Percentiles rank a stretch among this genome's conserved stretches.
Conservation (phyloP, 1,284 basidiomycete genomes). For the Pseudozyma thailandica region DNA sequence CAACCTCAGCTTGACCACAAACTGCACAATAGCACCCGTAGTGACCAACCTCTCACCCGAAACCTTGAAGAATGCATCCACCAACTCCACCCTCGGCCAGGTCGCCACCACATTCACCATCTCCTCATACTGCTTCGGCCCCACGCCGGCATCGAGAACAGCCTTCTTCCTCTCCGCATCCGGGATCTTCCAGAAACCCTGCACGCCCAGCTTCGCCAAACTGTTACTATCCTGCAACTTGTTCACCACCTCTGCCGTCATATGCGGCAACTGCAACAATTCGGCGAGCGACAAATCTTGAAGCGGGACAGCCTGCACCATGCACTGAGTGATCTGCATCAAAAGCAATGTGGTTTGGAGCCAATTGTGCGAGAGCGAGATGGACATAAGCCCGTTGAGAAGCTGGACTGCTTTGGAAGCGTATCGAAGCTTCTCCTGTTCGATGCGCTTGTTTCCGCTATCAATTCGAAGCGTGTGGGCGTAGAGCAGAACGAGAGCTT, state of each 20-base stretch:
- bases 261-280: slow-evolving; percentile 63
- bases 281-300: slow-evolving; percentile 47
- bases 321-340: slow-evolving; percentile 84
- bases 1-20: slow-evolving; percentile 83
- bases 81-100: slow-evolving; percentile 84
- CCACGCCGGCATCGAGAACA: slow-evolving; percentile 37
- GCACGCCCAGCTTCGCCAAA: slow-evolving; percentile 53
- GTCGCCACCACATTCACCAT: slow-evolving; percentile 77
- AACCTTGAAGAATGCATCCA: slow-evolving; percentile 83
- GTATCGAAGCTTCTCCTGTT: slow-evolving; percentile 46
- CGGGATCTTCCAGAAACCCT: slow-evolving; percentile 64
- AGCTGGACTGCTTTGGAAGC: slow-evolving; percentile 69
- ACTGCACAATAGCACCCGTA: slow-evolving; percentile 87
- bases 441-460: slow-evolving; percentile 37
- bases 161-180: slow-evolving; percentile 70
- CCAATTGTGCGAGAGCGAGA: slow-evolving; percentile 89
- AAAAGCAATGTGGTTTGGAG: slow-evolving; percentile 81
- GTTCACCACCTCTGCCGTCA: slow-evolving; percentile 44
- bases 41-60: slow-evolving; percentile 89
- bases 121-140: slow-evolving; percentile 71
- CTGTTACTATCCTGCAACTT: slow-evolving; percentile 38
- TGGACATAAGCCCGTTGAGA: slow-evolving; percentile 83
- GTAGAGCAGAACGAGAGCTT: slow-evolving; percentile 75
- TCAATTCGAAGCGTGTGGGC: slow-evolving; percentile 80
- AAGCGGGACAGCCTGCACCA: slow-evolving; percentile 81